phyloP scores from a whole-genome alignment of 495 filamentous ascomycete genomes.

The Thermochaetoides thermophila region DNA sequence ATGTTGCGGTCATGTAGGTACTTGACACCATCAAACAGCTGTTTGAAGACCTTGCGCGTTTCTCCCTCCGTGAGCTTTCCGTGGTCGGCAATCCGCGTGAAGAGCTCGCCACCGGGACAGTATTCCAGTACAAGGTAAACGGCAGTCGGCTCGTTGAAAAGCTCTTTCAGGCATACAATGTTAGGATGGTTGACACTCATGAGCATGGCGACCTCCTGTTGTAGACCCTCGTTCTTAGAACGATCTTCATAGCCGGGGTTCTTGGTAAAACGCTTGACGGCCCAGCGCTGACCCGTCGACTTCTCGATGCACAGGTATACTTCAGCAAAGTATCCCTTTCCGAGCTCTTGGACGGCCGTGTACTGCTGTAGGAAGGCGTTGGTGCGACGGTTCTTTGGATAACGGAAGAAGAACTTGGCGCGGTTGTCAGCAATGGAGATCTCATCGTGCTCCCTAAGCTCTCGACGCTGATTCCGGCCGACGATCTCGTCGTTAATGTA shows the following conservation, averaged over 20 bases:
- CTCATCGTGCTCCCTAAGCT: constrained; percentile 79
- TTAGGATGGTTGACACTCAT: constrained; percentile 97
- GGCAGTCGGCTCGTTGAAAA: constrained; percentile 79
- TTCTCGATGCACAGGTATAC: constrained; percentile 87
- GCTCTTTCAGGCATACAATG: constrained; percentile 84
- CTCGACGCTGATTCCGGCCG: constrained; percentile 79
- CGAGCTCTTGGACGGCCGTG: constrained; percentile 67
- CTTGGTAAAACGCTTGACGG: constrained; percentile 89
- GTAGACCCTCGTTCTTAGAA: constrained; percentile 67
- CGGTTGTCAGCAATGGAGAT: constrained; percentile 61
- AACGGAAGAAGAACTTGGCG: constrained; percentile 78
- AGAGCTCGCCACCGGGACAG: constrained; percentile 83
- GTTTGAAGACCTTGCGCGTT: constrained; percentile 70
- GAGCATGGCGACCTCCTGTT: constrained; percentile 90
- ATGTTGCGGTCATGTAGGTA: constrained; percentile 98
- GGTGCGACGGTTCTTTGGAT: constrained; percentile 59
- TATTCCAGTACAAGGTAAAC: constrained; percentile 90
- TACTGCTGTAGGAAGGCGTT: constrained; percentile 80
- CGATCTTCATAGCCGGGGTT: constrained; percentile 61
- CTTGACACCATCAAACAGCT: constrained; percentile 86
- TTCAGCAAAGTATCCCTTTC: constrained; percentile 92
- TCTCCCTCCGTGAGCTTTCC: constrained; percentile 75
- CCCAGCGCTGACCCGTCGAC: constrained; percentile 64
- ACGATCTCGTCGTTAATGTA: constrained; percentile 87
- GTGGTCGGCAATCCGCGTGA: constrained; percentile 84